Percentiles rank a stretch among this genome's conserved stretches.
Evolutionary conservation across 1,284 basidiomycete genomes (phyloP).

Genomic region (Irpex sp.): DNA sequence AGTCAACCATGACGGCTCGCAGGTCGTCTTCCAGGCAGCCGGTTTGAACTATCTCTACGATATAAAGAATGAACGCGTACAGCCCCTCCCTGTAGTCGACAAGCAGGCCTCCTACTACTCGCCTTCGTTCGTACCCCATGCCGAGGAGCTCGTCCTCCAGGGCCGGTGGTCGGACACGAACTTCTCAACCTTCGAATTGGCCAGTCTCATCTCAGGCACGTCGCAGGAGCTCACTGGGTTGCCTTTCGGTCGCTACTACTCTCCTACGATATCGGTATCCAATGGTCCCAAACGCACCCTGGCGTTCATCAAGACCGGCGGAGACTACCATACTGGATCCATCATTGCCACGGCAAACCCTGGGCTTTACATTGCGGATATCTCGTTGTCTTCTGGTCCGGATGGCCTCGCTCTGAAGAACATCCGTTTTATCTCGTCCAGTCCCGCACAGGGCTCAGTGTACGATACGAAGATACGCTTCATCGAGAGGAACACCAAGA

Average conservation of each 20-base stretch:
- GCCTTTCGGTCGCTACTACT: conserved; percentile 62
- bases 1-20: conserved; percentile 47
- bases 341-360: conserved; percentile 58
- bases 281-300: conserved; percentile 40
- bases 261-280: conserved; percentile 49
- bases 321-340: conserved; percentile 56
- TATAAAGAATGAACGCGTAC: conserved; percentile 29
- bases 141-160: conserved; percentile 50
- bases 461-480: conserved; percentile 43
- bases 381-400: conserved; percentile 43
- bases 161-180: conserved; percentile 63
- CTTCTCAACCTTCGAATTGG: conserved; percentile 64
- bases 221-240: conserved; percentile 51
- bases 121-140: conserved; percentile 54
- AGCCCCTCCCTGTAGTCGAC: conserved; percentile 46
- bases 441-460: conserved; percentile 17
- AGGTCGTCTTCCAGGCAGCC: conserved; percentile 53
- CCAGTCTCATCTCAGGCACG: conserved; percentile 42
- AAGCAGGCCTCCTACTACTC: conserved; percentile 57
- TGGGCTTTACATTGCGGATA: conserved; percentile 61
- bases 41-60: conserved; percentile 49
- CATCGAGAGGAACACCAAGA: conserved; percentile 43
- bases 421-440: conserved; percentile 21
- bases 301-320: conserved; percentile 61
- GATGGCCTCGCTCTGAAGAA: conserved; percentile 20